Percentiles rank a stretch among this genome's conserved stretches.
Conservation (phyloP, 192 early-diverging fungal genomes). For the Funneliformis mosseae region DNA sequence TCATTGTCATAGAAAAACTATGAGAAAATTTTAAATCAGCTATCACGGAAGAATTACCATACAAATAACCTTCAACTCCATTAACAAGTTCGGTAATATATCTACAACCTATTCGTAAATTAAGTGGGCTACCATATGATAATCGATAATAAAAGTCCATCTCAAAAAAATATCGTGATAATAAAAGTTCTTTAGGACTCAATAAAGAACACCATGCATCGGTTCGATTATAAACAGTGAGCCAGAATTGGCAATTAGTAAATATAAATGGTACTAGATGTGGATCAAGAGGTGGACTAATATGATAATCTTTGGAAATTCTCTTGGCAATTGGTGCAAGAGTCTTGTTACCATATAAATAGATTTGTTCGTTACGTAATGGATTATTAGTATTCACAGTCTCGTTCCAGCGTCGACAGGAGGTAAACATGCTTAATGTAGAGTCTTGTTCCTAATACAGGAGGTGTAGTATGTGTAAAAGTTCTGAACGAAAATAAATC, state of each 20-base stretch:
- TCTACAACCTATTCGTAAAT: background rate
- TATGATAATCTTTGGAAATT: background rate
- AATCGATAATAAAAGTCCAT: background rate
- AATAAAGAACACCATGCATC: background rate
- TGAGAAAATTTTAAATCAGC: slow-evolving; percentile 10
- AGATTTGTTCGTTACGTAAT: background rate
- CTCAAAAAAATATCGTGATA: background rate
- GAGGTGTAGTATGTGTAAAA: no score
- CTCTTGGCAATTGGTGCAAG: background rate
- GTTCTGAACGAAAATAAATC: background rate
- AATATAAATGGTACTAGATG: background rate
- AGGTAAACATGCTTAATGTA: background rate
- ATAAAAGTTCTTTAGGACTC: background rate
- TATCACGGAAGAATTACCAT: background rate
- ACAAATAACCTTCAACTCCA: slow-evolving; percentile 5
- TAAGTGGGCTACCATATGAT: background rate
- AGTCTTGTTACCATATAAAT: background rate
- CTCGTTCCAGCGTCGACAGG: background rate
- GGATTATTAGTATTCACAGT: background rate
- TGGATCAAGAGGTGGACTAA: slow-evolving; percentile 18
- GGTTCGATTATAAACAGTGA: no score
- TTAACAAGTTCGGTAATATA: background rate
- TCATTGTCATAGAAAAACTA: background rate
- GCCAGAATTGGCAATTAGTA: background rate
- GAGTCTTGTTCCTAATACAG: background rate